Base-by-base conservation (phyloP, 1,139 yeast genomes). In the Kodamaea derodonti region DNA sequence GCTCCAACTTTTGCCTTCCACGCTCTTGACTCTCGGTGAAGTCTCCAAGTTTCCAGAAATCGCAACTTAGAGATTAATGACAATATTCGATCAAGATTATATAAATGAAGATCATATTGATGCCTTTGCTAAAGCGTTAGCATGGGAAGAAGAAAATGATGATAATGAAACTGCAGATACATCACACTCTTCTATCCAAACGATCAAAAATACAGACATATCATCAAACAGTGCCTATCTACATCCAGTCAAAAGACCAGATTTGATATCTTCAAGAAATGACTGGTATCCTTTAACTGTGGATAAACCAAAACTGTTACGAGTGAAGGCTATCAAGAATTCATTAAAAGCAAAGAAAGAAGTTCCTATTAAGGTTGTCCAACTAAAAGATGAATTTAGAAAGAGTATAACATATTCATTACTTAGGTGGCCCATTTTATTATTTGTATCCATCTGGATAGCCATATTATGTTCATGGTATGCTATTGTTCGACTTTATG, bases 201-300 rank as follows among this genome's bases (percentile, higher is more conserved):
- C 28, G 14, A 15, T 25, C 17, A 25, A 25, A 14, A 14, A 12
- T 9, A 25, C 28, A 5, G 28, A 25, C 8, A 12, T 14, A 8
- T 15, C 28, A 6, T 25, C 28, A 15, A 25, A 25, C 11, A 17
- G 28, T 5, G 28, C 28, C 11, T 25, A 25, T 11, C 6, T 25
- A 14, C 28, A 25, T 14, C 28, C 28, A 9, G 15, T 25, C 15
- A 37, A 31, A 17, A 35, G 42, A 35, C 62, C 59, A 2, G 22
- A 18, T 18, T 45, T 67, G 46, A 80, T 82, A 33, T 54, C 75
- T 0, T 79, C 87, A 3, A 71, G 73, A 45, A 75, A 74, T 43
- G 88, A 82, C 52, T 81, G 88, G 90, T 74, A 74, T 14, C 88
- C 88, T 0, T 61, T 79, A 3, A 62, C 69, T 28, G 56, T 43